Percentiles rank a stretch among this genome's conserved stretches.
Conservation (phyloP, 2,329 filamentous ascomycete species). For the Daldinia eschscholtzii region DNA sequence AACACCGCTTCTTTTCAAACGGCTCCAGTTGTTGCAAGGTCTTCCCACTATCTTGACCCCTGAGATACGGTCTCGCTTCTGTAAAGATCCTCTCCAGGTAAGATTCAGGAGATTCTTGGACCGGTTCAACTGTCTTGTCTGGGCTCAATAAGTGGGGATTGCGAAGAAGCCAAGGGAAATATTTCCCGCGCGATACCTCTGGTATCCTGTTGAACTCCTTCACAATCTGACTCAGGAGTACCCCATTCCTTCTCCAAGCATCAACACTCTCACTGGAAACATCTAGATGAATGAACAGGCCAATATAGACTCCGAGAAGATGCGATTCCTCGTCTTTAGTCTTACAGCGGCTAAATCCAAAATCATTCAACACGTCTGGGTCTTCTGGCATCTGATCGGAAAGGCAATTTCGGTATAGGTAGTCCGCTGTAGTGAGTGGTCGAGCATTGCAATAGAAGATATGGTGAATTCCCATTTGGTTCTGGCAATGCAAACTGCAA, state of each 20-base stretch:
- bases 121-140: neutral
- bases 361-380: neutral
- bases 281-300: neutral
- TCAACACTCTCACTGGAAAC: neutral
- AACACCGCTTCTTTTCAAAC: slow-evolving; percentile 5
- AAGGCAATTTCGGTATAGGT: neutral
- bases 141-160: slow-evolving; percentile 1
- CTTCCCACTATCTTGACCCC: slow-evolving; percentile 1
- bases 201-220: neutral
- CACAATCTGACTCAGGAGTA: neutral
- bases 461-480: slow-evolving; percentile 1
- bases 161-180: slow-evolving; percentile 13
- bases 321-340: slow-evolving; percentile 5
- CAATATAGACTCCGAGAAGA: slow-evolving; percentile 1
- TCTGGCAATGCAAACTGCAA: slow-evolving; percentile 2
- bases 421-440: slow-evolving; percentile 6
- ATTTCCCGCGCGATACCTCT: neutral
- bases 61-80: neutral
- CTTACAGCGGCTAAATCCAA: slow-evolving; percentile 5
- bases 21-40: neutral
- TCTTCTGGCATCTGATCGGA: slow-evolving; percentile 4
- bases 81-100: neutral
- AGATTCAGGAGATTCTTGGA: neutral
- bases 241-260: neutral
- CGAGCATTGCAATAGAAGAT: slow-evolving; percentile 7